Conservation (phyloP, 2,329 filamentous ascomycete species). For the Tolypocladium paradoxum region DNA sequence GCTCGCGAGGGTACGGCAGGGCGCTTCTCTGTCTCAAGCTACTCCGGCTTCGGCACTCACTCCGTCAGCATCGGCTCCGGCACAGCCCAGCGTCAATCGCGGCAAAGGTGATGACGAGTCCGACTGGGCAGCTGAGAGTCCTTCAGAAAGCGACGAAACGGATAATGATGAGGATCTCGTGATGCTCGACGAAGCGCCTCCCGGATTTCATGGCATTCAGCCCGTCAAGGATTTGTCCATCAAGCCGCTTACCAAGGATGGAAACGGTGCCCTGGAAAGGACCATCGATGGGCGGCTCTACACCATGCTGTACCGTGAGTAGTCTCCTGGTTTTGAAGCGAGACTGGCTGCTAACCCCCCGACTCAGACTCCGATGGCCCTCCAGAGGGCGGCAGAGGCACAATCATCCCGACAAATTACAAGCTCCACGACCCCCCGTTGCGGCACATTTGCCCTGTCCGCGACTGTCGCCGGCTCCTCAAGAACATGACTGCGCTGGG, state of each 20-base stretch:
- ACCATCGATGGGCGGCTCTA: neutral
- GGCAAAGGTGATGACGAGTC: neutral
- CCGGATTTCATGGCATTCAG: neutral
- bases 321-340: neutral
- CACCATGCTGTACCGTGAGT: neutral
- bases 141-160: neutral
- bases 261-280: neutral
- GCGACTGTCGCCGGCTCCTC: conserved; percentile 22
- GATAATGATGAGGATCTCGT: neutral
- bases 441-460: conserved; percentile 26
- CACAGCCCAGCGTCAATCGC: neutral
- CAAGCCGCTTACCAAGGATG: neutral
- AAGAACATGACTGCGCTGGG: conserved; percentile 10
- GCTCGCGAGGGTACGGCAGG: neutral
- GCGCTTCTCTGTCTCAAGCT: neutral
- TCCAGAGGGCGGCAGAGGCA: conserved; percentile 12
- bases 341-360: neutral
- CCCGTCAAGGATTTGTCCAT: neutral
- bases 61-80: neutral
- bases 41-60: neutral
- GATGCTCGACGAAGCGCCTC: neutral
- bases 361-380: conserved; percentile 3
- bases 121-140: neutral
- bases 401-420: conserved; percentile 22
- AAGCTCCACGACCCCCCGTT: conserved; percentile 11